Evolutionary conservation across 2,329 filamentous ascomycete genomes (phyloP), one percentile per base, ranked within the genome.

Genomic region (Berkeleyomyces rouxiae): DNA sequence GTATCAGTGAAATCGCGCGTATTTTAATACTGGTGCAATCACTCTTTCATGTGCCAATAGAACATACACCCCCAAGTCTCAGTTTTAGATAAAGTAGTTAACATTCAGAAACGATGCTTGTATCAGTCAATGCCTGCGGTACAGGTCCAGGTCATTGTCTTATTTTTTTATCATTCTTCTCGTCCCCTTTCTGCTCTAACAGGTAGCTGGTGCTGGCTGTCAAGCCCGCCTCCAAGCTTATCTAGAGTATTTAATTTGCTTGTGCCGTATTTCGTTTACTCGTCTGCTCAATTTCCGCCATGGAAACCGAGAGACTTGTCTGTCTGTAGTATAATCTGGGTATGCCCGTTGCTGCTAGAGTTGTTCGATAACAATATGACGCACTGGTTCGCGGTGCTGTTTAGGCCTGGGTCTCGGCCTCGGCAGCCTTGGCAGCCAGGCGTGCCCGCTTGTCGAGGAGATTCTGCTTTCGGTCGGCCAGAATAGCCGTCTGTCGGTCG

Each of bases 391-490:
- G 47, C 37, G 31, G 13, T 47, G 13, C 9, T 36, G 40, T 31
- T 46, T 59, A 59, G 13, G 31, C 37, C 36, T 64, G 61, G 40
- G 62, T 66, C 47, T 66, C 65, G 4, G 70, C 70, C 65, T 71
- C 70, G 2, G 70, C 71, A 63, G 75, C 69, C 72, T 74, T 68
- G 70, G 72, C 69, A 40, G 73, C 74, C 71, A 75, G 85, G 74
- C 90, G 80, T 73, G 85, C 85, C 72, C 93, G 81, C 85, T 97
- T 97, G 78, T 95, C 91, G 64, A 97, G 77, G 67, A 99, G 80
- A 63, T 79, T 75, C 68, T 87, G 80, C 78, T 90, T 91, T 71
- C 91, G 85, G 71, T 92, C 87, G 67, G 80, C 78, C 65, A 99
- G 78, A 66, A 90, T 81, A 67, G 82, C 82, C 68, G 86, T 81